Percentiles rank a stretch among this genome's conserved stretches.
Conservation (phyloP, 2,329 filamentous ascomycete species). For the Ophiobolus disseminans region DNA sequence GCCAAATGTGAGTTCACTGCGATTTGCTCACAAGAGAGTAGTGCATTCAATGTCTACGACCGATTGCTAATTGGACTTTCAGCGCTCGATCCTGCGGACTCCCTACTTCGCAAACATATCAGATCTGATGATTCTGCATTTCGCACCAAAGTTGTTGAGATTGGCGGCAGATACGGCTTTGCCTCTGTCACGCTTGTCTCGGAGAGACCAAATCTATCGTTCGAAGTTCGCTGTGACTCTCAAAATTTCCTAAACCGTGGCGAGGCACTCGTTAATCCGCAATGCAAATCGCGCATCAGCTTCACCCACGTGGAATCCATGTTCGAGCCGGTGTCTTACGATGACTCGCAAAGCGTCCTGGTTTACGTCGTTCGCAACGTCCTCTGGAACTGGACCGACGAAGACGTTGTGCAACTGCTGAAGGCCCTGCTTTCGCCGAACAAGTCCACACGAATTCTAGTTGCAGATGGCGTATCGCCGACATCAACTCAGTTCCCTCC, state of each 20-base stretch:
- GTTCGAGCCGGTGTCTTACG: not conserved
- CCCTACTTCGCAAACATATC: constrained; percentile 3
- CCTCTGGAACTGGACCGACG: constrained; percentile 6
- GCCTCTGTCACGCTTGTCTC: not conserved
- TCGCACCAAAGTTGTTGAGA: not conserved
- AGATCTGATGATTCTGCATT: not conserved
- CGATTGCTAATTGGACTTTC: no score
- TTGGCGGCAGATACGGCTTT: not conserved
- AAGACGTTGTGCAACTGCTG: constrained; percentile 1
- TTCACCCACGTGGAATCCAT: constrained; percentile 2
- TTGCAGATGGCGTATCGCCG: constrained; percentile 3
- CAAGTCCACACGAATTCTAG: not conserved
- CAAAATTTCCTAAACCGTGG: constrained; percentile 3
- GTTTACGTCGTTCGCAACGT: constrained; percentile 6
- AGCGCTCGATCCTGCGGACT: constrained; percentile 4
- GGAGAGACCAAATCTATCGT: not conserved
- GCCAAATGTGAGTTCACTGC: constrained; percentile 4
- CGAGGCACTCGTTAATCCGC: not conserved
- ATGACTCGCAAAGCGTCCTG: not conserved
- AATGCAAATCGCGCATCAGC: not conserved
- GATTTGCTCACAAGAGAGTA: no score
- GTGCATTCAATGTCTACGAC: no score
- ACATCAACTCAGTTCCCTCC: not conserved
- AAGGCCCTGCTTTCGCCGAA: not conserved
- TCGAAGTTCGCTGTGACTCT: constrained; percentile 5